Percentiles rank a stretch among this genome's conserved stretches.
These are phyloP conservation scores for Chamaenerion angustifolium DNA, from an alignment of 345 rosid genomes.

Conservation along the genomic window DNA sequence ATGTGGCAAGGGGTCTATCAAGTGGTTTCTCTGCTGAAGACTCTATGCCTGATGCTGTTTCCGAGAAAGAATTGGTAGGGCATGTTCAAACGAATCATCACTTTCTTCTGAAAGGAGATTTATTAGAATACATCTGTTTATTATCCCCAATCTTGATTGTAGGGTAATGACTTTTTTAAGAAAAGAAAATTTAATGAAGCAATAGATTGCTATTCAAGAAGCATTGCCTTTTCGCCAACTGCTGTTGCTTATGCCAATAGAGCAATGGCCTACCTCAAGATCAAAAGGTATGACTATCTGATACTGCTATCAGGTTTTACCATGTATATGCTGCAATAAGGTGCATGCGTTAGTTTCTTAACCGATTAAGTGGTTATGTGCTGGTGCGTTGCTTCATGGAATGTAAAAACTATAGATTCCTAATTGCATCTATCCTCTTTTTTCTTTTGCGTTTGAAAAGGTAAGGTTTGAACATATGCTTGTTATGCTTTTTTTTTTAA, in stretches of 20 bases:
- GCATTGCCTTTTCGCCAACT: slow-evolving; percentile 76
- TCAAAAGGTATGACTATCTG: slow-evolving; percentile 35
- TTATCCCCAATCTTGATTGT: slow-evolving; percentile 3
- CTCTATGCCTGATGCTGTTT: slow-evolving; percentile 39
- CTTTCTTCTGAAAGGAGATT: background rate
- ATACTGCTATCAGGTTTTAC: background rate
- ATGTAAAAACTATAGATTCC: no score
- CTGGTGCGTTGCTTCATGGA: background rate
- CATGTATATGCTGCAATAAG: no score
- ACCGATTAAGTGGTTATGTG: no score
- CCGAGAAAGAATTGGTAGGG: slow-evolving; percentile 78
- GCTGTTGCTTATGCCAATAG: slow-evolving; percentile 83
- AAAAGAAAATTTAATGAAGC: slow-evolving; percentile 76
- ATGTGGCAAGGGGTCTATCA: slow-evolving; percentile 24
- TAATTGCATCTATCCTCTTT: background rate
- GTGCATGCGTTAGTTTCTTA: no score
- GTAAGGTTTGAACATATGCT: background rate
- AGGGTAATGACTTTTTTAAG: slow-evolving; percentile 86
- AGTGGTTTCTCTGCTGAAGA: slow-evolving; percentile 32
- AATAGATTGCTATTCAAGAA: slow-evolving; percentile 74
- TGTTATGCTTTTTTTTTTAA: slow-evolving; percentile 1
- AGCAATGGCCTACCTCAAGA: slow-evolving; percentile 86
- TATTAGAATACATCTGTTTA: slow-evolving; percentile 2
- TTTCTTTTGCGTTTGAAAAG: background rate
- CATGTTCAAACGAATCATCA: background rate